Base-by-base conservation (phyloP, 306 rosid genomes). In the Fragaria ananassa region DNA sequence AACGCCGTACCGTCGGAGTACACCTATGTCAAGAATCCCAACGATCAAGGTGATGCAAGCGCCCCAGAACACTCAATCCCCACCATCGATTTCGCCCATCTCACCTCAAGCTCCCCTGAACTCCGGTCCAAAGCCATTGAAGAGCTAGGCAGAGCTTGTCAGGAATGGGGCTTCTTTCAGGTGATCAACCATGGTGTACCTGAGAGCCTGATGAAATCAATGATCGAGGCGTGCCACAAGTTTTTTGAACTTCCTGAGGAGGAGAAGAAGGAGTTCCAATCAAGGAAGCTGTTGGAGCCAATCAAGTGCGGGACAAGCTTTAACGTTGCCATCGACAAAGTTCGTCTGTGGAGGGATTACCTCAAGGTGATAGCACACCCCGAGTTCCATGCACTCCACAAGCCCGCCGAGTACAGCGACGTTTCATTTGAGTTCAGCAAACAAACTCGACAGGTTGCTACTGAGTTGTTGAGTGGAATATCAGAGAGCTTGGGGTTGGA, bases 131-230 rank as follows among this genome's bases (percentile, higher is more conserved):
- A 78, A 49, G 34, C 27, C 66, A 47, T 81, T 60, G 56, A 81
- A 27, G 69, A 80, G 7, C 80, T 86, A 1, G 83, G 70, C 41
- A 78, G 37, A 65, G 83, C 85, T 31, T 83, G 85, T 45, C 56
- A 73, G 29, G 85, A 81, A 39, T 86, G 84, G 89, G 87, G 89
- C 27, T 75, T 56, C 71, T 72, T 72, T 27, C 31, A 17, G 76
- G 75, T 71, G 27, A 88, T 62, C 27, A 85, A 85, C 35, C 89
- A 85, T 77, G 91, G 88, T 35, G 74, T 88, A 31, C 58, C 88
- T 0, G 83, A 83, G 80, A 79, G 44, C 17, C 77, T 88, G 50
- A 78, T 77, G 75, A 78, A 80, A 39, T 78, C 81, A 8, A 73
- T 82, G 81, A 83, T 86, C 76, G 73, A 76, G 5, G 81, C 74